Percentiles rank a stretch among this genome's conserved stretches.
These are phyloP conservation scores for Schizochytrium sp. DNA, from an alignment of 108 stramenopile genomes.

Conservation along the genomic window DNA sequence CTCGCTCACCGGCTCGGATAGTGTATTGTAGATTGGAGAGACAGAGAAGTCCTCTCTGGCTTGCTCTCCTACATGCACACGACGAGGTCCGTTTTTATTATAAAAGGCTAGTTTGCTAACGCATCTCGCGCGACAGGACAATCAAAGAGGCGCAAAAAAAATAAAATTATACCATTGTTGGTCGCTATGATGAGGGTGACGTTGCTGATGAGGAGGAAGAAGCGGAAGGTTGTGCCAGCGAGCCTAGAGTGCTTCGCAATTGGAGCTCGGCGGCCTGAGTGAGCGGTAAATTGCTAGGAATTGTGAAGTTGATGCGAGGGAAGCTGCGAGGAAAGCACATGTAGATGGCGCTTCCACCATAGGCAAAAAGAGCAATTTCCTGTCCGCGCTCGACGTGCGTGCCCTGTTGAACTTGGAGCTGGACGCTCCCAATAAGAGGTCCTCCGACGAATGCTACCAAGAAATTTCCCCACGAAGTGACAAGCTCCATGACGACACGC, in stretches of 20 bases:
- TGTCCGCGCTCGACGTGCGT: not conserved
- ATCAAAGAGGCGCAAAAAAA: too few species aligned
- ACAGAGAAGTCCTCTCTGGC: too few species aligned
- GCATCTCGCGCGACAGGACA: too few species aligned
- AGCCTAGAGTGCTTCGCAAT: not conserved
- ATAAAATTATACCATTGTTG: too few species aligned
- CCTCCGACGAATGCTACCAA: not conserved
- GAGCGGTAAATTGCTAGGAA: not conserved
- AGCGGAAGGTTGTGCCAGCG: not conserved
- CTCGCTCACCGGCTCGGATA: too few species aligned
- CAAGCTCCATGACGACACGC: not conserved
- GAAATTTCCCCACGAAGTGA: not conserved
- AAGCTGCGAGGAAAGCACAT: slow-evolving; percentile 11
- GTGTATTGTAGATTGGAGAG: too few species aligned
- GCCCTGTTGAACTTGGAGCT: not conserved
- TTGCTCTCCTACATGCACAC: too few species aligned
- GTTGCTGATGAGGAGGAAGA: too few species aligned
- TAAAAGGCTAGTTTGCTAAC: too few species aligned
- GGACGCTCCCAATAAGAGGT: not conserved
- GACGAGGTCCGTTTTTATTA: too few species aligned
- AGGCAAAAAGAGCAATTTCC: not conserved
- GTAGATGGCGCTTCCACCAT: slow-evolving; percentile 1
- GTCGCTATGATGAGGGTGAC: too few species aligned
- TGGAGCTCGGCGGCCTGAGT: not conserved
- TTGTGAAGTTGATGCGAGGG: not conserved